Base-by-base conservation (phyloP, 257 asterid species). In the Nicotiana undulata region DNA sequence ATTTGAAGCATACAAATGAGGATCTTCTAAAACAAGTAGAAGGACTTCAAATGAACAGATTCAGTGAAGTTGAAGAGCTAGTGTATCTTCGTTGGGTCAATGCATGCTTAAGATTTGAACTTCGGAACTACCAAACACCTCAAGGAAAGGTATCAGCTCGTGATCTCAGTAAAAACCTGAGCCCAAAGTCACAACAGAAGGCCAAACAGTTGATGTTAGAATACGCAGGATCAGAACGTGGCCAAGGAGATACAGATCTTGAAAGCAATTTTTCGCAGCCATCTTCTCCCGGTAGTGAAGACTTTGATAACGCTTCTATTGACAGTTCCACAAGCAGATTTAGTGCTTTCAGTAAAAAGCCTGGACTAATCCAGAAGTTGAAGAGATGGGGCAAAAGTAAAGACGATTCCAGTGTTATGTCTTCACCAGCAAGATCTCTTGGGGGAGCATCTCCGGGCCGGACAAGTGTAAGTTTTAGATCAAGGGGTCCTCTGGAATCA, bases 11-110 rank as follows among this genome's bases (percentile, higher is more conserved):
- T 72, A 81, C 91, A 40, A 96, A 94, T 26, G 99, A 94, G 79
- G 98, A 94, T 84, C 97, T 96, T 4, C 87, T 85, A 22, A 96
- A 91, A 85, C 99, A 94, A 87, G 98, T 96, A 18, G 99, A 96
- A 88, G 98, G 97, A 32, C 98, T 96, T 81, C 99, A 96, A 82
- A 92, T 92, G 95, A 96, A 94, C 83, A 88, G 99, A 77, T 96
- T 96, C 86, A 91, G 96, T 55, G 99, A 96, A 87, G 99, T 96
- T 2, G 98, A 96, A 86, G 99, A 96, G 88, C 92, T 96, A 9
- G 99, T 96, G 6, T 96, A 96, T 78, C 98, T 96, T 79, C 99
- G 99, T 76, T 96, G 99, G 99, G 96, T 96, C 37, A 96, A 96
- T 9, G 97, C 99, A 0, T 94, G 99, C 79, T 88, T 96, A 80